These are phyloP conservation scores for Mycena alexandri DNA, from an alignment of 768 basidiomycete species.

Conservation along the genomic window DNA sequence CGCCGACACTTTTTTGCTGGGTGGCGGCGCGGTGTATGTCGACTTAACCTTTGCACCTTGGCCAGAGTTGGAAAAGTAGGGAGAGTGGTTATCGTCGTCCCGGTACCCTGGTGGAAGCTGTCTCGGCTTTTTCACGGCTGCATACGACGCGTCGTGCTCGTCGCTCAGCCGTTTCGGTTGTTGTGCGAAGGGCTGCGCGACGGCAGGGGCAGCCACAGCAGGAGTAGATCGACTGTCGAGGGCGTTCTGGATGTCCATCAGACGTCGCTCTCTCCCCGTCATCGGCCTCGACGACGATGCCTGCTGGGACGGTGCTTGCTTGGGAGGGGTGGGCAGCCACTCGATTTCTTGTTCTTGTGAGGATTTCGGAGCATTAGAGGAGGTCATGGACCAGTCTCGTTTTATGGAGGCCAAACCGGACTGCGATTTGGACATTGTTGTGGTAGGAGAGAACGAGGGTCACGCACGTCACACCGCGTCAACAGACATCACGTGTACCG, in stretches of 20 bases:
- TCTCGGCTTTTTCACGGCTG: slow-evolving; percentile 65
- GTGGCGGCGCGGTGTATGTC: slow-evolving; percentile 34
- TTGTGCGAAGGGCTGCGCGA: slow-evolving; percentile 45
- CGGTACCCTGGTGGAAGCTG: slow-evolving; percentile 67
- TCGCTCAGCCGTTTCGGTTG: slow-evolving; percentile 52
- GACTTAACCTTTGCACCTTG: slow-evolving; percentile 17
- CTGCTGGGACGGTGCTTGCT: slow-evolving; percentile 21
- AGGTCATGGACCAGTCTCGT: slow-evolving; percentile 70
- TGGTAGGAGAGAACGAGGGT: slow-evolving; percentile 9
- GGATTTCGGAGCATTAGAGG: slow-evolving; percentile 45
- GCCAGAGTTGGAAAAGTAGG: slow-evolving; percentile 37
- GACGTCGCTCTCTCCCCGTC: slow-evolving; percentile 54
- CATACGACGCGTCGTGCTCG: slow-evolving; percentile 41
- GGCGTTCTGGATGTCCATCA: slow-evolving; percentile 72
- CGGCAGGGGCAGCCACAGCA: slow-evolving; percentile 17
- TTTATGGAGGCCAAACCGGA: slow-evolving; percentile 74
- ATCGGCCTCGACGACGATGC: slow-evolving; percentile 40
- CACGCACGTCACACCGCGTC: slow-evolving; percentile 10
- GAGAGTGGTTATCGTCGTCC: slow-evolving; percentile 44
- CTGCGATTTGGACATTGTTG: slow-evolving; percentile 50
- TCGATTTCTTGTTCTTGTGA: slow-evolving; percentile 60
- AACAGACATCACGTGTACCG: slow-evolving; percentile 13
- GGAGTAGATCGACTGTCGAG: slow-evolving; percentile 49
- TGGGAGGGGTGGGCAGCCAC: slow-evolving; percentile 57
- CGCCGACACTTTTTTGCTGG: slow-evolving; percentile 50